These are phyloP conservation scores for Diplocarpon mali DNA, from an alignment of 2,329 filamentous ascomycete species.

Conservation along the genomic window DNA sequence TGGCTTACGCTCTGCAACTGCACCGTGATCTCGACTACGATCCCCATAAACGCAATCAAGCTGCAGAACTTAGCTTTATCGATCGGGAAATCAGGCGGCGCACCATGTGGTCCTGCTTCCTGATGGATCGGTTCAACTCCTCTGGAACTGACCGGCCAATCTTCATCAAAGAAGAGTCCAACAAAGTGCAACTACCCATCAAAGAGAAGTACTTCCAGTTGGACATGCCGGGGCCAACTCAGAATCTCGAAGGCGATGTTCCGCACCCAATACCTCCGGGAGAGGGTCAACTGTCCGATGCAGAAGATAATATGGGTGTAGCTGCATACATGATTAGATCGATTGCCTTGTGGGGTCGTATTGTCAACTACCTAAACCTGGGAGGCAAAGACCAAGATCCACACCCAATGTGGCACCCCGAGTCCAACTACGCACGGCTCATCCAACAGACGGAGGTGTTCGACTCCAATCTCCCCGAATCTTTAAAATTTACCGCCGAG, in stretches of 20 bases:
- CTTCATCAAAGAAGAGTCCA: conserved; percentile 79
- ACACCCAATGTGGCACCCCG: conserved; percentile 67
- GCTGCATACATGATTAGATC: conserved; percentile 80
- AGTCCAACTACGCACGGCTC: conserved; percentile 66
- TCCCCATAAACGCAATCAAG: conserved; percentile 51
- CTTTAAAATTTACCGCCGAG: conserved; percentile 64
- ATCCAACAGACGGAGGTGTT: conserved; percentile 63
- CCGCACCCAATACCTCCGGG: conserved; percentile 50
- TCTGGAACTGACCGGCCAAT: conserved; percentile 87
- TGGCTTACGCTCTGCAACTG: conserved; percentile 91
- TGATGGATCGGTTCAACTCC: conserved; percentile 97
- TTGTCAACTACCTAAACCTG: conserved; percentile 83
- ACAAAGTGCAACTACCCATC: conserved; percentile 83
- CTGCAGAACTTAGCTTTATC: conserved; percentile 68
- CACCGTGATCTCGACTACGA: conserved; percentile 86
- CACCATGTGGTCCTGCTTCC: conserved; percentile 96
- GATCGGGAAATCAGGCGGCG: conserved; percentile 86
- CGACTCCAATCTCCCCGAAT: conserved; percentile 54
- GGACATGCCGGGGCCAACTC: conserved; percentile 80
- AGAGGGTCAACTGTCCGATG: conserved; percentile 52
- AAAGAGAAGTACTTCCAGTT: conserved; percentile 84
- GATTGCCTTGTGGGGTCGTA: conserved; percentile 79
- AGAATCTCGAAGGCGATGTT: conserved; percentile 64
- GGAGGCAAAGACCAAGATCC: conserved; percentile 73
- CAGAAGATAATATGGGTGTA: conserved; percentile 83